Evolutionary conservation across 352 stramenopile species (phyloP).

Genomic region (Globisporangium middletonii): DNA sequence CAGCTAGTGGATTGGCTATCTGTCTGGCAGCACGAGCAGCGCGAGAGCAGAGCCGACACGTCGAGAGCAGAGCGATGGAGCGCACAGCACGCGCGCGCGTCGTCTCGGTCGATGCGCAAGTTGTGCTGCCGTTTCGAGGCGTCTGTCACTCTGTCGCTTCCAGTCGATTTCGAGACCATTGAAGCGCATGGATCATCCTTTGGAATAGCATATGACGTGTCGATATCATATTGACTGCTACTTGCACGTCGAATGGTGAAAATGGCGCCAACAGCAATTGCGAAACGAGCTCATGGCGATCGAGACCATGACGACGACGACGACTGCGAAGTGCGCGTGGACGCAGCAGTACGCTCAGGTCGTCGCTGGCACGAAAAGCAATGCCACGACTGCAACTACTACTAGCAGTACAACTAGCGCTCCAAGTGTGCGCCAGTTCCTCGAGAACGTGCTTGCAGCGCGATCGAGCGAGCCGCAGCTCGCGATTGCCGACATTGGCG

Average conservation of each 20-base stretch:
- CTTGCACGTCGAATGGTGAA: not conserved
- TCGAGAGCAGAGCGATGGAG: not conserved
- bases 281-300: not conserved
- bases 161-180: constrained; percentile 1
- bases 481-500: constrained; percentile 14
- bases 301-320: not conserved
- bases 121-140: constrained; percentile 1
- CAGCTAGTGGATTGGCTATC: not conserved
- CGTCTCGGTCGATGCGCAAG: not conserved
- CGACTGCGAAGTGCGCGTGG: constrained; percentile 5
- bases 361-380: not conserved
- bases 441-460: constrained; percentile 4
- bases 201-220: not conserved
- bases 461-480: not conserved
- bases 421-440: constrained; percentile 5
- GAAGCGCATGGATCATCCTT: not conserved
- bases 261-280: not conserved
- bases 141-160: constrained; percentile 1
- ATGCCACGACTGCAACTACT: not conserved
- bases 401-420: not conserved
- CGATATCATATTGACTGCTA: not conserved
- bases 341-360: constrained; percentile 11
- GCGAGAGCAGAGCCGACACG: not conserved
- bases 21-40: too few species aligned
- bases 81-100: too few species aligned